Evolutionary conservation across 768 basidiomycete species (phyloP).

Genomic region (Coprinopsis marcescibilis): DNA sequence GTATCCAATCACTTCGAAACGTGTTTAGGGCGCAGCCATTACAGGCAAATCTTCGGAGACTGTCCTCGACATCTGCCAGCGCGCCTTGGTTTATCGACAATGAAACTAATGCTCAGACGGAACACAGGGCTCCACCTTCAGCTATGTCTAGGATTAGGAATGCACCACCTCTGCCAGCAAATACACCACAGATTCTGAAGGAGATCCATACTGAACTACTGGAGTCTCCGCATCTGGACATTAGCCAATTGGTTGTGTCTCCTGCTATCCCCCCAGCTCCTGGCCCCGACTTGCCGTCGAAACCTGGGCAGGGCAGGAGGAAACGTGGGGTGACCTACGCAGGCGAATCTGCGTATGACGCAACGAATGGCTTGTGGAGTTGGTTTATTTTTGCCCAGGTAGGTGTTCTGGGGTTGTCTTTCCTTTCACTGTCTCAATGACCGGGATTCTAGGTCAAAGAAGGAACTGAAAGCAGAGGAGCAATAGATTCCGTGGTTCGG

Average conservation of each 20-base stretch:
- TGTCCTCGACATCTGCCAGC: too few species aligned
- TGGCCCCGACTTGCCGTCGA: conserved; percentile 56
- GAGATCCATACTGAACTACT: conserved; percentile 52
- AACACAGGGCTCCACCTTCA: conserved; percentile 18
- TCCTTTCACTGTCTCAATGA: conserved; percentile 3
- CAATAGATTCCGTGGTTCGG: conserved; percentile 70
- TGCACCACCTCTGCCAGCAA: conserved; percentile 40
- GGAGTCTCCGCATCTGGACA: conserved; percentile 66
- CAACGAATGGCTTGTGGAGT: conserved; percentile 58
- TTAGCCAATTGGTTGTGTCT: conserved; percentile 47
- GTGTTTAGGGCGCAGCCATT: too few species aligned
- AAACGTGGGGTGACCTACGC: conserved; percentile 62
- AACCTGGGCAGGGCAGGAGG: conserved; percentile 55
- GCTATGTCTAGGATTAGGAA: conserved; percentile 21
- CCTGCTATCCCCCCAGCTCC: conserved; percentile 43
- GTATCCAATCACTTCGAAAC: too few species aligned
- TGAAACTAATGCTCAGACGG: conserved; percentile 13
- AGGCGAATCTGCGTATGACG: conserved; percentile 52
- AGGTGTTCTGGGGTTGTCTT: conserved; percentile 8
- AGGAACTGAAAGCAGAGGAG: conserved; percentile 74
- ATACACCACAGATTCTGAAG: conserved; percentile 47
- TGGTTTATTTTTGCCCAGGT: conserved; percentile 78
- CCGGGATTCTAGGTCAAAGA: conserved; percentile 60
- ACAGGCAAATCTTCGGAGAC: too few species aligned
- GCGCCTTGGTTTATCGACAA: conserved; percentile 68